phyloP scores from a whole-genome alignment of 805 yeast species.

The Clavispora santaluciae region DNA sequence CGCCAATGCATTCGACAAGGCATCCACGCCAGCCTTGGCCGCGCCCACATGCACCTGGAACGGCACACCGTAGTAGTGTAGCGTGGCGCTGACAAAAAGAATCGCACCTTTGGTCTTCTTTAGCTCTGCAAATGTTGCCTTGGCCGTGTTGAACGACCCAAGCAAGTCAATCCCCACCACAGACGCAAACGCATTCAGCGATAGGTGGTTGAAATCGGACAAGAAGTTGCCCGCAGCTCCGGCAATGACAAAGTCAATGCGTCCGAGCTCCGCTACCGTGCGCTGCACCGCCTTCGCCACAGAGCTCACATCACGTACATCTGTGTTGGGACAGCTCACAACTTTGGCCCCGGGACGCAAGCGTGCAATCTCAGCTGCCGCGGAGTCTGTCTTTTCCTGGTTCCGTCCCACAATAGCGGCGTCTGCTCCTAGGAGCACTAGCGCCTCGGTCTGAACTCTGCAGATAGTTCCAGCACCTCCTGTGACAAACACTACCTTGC shows the following conservation, averaged over 20 bases:
- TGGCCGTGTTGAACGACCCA: slow-evolving; percentile 39
- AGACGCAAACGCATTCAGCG: slow-evolving; percentile 37
- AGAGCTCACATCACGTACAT: slow-evolving; percentile 21
- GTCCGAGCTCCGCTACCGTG: slow-evolving; percentile 29
- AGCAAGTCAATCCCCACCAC: slow-evolving; percentile 37
- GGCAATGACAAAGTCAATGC: slow-evolving; percentile 41
- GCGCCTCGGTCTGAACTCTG: slow-evolving; percentile 25
- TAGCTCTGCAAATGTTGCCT: slow-evolving; percentile 36
- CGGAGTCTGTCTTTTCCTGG: slow-evolving; percentile 20
- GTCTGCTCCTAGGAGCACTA: slow-evolving; percentile 25
- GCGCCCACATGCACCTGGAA: slow-evolving; percentile 30
- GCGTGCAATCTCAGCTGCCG: slow-evolving; percentile 18
- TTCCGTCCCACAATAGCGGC: slow-evolving; percentile 27
- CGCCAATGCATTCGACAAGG: slow-evolving; percentile 25
- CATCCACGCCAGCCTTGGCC: slow-evolving; percentile 29
- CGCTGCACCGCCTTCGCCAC: slow-evolving; percentile 20
- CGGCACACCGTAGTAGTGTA: slow-evolving; percentile 42
- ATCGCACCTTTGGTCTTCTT: slow-evolving; percentile 33
- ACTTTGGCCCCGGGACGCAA: slow-evolving; percentile 24
- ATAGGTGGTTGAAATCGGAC: slow-evolving; percentile 39
- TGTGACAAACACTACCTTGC: slow-evolving; percentile 28
- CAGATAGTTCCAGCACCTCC: slow-evolving; percentile 30
- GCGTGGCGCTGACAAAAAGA: slow-evolving; percentile 38
- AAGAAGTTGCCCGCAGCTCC: slow-evolving; percentile 44
- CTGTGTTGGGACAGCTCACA: slow-evolving; percentile 19